Conservation (phyloP, 352 stramenopile genomes). For the Globisporangium cystogenes region DNA sequence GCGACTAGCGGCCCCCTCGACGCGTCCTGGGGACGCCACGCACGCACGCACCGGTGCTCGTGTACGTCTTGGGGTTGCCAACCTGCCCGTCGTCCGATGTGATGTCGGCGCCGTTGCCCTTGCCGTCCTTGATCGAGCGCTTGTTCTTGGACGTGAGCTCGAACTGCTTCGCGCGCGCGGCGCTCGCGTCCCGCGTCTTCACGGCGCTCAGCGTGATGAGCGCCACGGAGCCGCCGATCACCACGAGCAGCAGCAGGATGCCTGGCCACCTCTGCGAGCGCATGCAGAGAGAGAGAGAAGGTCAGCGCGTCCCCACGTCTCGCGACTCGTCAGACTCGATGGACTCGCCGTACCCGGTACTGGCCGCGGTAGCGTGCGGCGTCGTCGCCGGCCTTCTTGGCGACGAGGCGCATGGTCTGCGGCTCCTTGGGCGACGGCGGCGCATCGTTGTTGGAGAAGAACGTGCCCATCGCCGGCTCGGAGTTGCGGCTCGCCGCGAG, state of each 20-base stretch:
- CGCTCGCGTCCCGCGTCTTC: conserved; percentile 5
- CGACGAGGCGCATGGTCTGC: conserved; percentile 7
- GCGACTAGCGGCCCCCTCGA: too few species aligned
- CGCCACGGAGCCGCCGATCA: conserved; percentile 13
- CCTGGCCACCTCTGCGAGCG: conserved; percentile 27
- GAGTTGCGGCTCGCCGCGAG: neutral
- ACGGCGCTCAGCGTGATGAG: conserved; percentile 15
- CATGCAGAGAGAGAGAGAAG: too few species aligned
- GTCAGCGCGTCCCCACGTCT: too few species aligned
- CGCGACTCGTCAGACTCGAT: too few species aligned
- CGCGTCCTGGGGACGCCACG: too few species aligned
- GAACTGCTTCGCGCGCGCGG: conserved; percentile 6
- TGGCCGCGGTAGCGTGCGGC: conserved; percentile 12
- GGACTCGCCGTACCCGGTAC: conserved; percentile 10
- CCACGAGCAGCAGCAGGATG: conserved; percentile 20
- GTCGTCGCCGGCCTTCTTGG: conserved; percentile 7
- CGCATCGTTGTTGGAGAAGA: conserved; percentile 10
- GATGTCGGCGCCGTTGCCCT: conserved; percentile 18
- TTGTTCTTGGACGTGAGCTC: conserved; percentile 10
- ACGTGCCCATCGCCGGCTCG: conserved; percentile 7
- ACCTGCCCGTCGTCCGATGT: conserved; percentile 44
- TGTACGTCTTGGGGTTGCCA: conserved; percentile 50
- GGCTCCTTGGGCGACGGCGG: conserved; percentile 6
- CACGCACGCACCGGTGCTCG: conserved; percentile 7
- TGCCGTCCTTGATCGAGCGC: conserved; percentile 21